phyloP scores from a whole-genome alignment of 2,329 filamentous ascomycete species.

The Penicillium vulpinum region DNA sequence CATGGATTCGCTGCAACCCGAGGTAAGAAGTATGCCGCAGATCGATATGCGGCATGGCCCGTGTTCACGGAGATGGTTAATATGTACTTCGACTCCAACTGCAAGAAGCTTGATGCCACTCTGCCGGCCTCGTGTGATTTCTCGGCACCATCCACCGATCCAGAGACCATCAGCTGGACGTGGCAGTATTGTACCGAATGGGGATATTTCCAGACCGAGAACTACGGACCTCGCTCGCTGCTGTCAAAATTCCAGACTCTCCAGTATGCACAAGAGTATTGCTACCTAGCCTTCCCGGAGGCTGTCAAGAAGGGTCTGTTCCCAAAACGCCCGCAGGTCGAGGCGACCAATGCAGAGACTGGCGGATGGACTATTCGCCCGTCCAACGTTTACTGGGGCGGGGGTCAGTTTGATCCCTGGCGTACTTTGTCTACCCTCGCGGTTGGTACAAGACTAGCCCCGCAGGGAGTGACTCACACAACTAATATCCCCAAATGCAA shows the following conservation, averaged over 20 bases:
- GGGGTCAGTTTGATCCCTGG: constrained; percentile 56
- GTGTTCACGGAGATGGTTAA: constrained; percentile 42
- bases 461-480: constrained; percentile 39
- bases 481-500: constrained; percentile 48
- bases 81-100: constrained; percentile 42
- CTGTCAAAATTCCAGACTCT: constrained; percentile 51
- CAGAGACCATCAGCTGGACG: constrained; percentile 47
- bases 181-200: constrained; percentile 58
- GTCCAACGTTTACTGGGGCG: constrained; percentile 53
- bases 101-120: constrained; percentile 31
- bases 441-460: constrained; percentile 40
- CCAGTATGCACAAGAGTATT: constrained; percentile 46
- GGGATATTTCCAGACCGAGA: constrained; percentile 53
- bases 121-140: constrained; percentile 39
- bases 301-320: constrained; percentile 42
- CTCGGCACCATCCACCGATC: constrained; percentile 34
- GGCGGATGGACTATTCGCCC: constrained; percentile 56
- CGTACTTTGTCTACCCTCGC: constrained; percentile 49
- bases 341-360: constrained; percentile 45
- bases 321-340: constrained; percentile 42
- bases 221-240: constrained; percentile 50
- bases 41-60: constrained; percentile 46
- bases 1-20: constrained; percentile 45
- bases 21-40: constrained; percentile 44
- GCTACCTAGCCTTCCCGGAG: constrained; percentile 51